Conservation (phyloP, 2,329 filamentous ascomycete genomes). For the Aspergillus melleus region DNA sequence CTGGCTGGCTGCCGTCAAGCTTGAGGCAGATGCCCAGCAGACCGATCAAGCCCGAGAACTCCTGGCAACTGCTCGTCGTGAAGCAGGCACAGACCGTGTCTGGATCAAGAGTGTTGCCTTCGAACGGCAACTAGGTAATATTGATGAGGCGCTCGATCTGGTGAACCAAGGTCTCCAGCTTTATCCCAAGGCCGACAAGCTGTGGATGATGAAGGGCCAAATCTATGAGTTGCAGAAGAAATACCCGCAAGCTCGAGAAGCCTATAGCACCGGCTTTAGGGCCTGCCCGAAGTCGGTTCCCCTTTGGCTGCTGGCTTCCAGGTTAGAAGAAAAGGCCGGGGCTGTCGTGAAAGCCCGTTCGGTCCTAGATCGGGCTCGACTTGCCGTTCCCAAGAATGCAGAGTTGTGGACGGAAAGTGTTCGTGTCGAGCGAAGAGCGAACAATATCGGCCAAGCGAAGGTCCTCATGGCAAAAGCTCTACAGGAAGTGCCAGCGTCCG, state of each 20-base stretch:
- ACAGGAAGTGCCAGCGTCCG: slow-evolving; percentile 85
- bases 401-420: slow-evolving; percentile 93
- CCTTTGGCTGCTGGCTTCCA: slow-evolving; percentile 84
- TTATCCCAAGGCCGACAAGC: slow-evolving; percentile 81
- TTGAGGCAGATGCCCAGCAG: slow-evolving; percentile 87
- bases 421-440: slow-evolving; percentile 82
- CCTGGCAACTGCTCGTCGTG: slow-evolving; percentile 76
- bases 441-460: slow-evolving; percentile 80
- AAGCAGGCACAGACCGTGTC: slow-evolving; percentile 91
- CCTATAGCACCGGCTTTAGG: slow-evolving; percentile 83
- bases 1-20: slow-evolving; percentile 92
- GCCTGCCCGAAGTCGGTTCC: slow-evolving; percentile 80
- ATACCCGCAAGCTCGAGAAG: slow-evolving; percentile 81
- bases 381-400: slow-evolving; percentile 80
- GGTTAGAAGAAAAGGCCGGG: slow-evolving; percentile 82
- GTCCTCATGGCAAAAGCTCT: slow-evolving; percentile 90
- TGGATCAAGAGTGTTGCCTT: slow-evolving; percentile 97
- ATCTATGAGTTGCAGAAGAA: slow-evolving; percentile 86
- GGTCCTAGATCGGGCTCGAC: slow-evolving; percentile 84
- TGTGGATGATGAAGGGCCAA: slow-evolving; percentile 99
- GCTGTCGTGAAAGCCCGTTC: slow-evolving; percentile 89
- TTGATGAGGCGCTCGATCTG: slow-evolving; percentile 79
- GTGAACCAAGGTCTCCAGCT: slow-evolving; percentile 82
- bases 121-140: slow-evolving; percentile 79
- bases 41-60: slow-evolving; percentile 79